phyloP scores from a whole-genome alignment of 169 alveolate species.

The Eimeria sp. region DNA sequence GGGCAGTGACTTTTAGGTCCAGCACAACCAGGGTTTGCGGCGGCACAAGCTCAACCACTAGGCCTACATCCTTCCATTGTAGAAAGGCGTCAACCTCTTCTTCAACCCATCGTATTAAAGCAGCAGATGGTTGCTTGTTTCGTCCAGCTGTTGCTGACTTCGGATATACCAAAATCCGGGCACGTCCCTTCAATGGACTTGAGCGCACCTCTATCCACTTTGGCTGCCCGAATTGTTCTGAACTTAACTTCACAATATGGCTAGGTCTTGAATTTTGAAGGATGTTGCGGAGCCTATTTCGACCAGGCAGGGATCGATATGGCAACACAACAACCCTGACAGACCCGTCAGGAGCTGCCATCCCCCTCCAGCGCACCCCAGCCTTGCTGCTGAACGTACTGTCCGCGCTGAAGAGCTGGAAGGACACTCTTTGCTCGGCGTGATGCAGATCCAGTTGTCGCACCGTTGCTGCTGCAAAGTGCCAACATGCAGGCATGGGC shows the following conservation, averaged over 20 bases:
- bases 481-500: slow-evolving; percentile 76
- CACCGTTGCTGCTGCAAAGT: slow-evolving; percentile 5
- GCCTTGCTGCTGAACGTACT: neutral
- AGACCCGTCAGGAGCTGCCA: slow-evolving; percentile 68
- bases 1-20: neutral
- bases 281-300: neutral
- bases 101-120: neutral
- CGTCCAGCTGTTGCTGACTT: neutral
- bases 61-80: slow-evolving; percentile 30
- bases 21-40: slow-evolving; percentile 52
- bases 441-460: neutral
- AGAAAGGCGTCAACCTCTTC: neutral
- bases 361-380: slow-evolving; percentile 50
- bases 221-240: neutral
- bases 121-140: neutral
- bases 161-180: neutral
- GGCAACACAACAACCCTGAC: slow-evolving; percentile 57
- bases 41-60: slow-evolving; percentile 36
- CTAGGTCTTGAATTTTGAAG: neutral
- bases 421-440: slow-evolving; percentile 4
- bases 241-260: neutral
- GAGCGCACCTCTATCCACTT: slow-evolving; percentile 40
- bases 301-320: neutral
- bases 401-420: slow-evolving; percentile 44
- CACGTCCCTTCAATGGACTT: slow-evolving; percentile 10